Conservation (phyloP, 1,284 basidiomycete species). For the Apiotrichum akiyoshidainum region DNA sequence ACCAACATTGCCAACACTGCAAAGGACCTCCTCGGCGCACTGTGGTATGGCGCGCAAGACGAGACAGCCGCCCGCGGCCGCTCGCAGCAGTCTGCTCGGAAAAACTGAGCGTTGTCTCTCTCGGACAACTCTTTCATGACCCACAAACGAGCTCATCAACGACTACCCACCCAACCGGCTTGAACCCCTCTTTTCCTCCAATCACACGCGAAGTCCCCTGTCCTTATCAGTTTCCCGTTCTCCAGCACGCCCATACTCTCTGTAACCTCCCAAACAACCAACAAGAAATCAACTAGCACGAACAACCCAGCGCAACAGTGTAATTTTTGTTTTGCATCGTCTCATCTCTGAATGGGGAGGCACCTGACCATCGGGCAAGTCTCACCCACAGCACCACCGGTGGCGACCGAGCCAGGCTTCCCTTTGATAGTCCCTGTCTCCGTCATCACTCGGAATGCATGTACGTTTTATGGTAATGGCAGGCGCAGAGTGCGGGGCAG, state of each 20-base stretch:
- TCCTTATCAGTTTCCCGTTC: neutral
- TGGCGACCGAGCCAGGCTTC: neutral
- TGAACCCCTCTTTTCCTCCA: neutral
- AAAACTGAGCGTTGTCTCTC: neutral
- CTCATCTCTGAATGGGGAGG: too few relatives aligned
- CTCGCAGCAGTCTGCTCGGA: neutral
- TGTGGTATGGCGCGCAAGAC: constrained; percentile 46
- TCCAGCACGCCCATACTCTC: neutral
- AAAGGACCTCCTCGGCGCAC: constrained; percentile 50
- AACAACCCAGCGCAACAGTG: neutral
- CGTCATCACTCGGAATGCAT: neutral
- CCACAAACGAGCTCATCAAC: neutral
- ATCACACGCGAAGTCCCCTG: neutral
- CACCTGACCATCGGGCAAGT: neutral
- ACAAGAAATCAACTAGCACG: neutral
- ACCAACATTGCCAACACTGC: constrained; percentile 51
- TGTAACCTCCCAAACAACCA: neutral
- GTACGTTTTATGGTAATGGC: neutral
- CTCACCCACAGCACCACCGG: neutral
- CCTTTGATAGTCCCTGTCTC: neutral
- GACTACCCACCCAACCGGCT: neutral
- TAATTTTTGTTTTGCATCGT: constrained; percentile 1
- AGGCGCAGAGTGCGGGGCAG: too few relatives aligned
- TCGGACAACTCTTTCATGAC: neutral
- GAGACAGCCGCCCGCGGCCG: constrained; percentile 3